Evolutionary conservation across 1,139 yeast species (phyloP).

Genomic region (Candida frijolesensis): DNA sequence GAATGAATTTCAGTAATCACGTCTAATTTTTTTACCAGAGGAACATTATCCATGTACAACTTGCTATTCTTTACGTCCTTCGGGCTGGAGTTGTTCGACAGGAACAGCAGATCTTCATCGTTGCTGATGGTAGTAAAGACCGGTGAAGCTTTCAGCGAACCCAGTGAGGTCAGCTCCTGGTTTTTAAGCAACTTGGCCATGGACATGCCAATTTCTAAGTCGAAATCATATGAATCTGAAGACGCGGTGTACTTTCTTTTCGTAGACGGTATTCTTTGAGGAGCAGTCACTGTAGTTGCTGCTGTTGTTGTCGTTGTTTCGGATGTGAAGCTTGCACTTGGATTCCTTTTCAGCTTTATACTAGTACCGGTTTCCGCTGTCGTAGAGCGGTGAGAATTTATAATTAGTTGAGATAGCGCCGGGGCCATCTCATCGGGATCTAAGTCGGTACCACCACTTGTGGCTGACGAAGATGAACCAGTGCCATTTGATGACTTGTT

Average conservation of each 20-base stretch:
- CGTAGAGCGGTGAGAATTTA: slow-evolving; percentile 10
- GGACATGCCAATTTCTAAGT: slow-evolving; percentile 47
- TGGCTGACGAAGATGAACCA: slow-evolving; percentile 4
- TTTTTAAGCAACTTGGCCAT: slow-evolving; percentile 44
- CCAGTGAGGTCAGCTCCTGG: slow-evolving; percentile 28
- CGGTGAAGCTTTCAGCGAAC: slow-evolving; percentile 32
- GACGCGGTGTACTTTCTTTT: not conserved
- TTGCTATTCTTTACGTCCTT: not conserved
- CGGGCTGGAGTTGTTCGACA: slow-evolving; percentile 35
- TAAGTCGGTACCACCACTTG: slow-evolving; percentile 29
- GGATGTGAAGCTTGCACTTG: not conserved
- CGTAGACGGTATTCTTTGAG: slow-evolving; percentile 5
- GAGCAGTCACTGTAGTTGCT: not conserved
- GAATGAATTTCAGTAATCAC: slow-evolving; percentile 44
- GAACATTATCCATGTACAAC: slow-evolving; percentile 12
- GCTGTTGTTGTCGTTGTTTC: slow-evolving; percentile 5
- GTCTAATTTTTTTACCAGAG: slow-evolving; percentile 31
- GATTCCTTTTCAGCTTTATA: slow-evolving; percentile 5
- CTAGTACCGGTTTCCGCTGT: slow-evolving; percentile 14
- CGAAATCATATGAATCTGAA: slow-evolving; percentile 24
- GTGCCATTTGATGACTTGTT: slow-evolving; percentile 22
- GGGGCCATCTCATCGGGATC: slow-evolving; percentile 49
- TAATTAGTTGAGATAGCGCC: slow-evolving; percentile 40
- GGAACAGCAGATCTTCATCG: slow-evolving; percentile 42
- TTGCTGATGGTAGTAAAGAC: slow-evolving; percentile 37